Evolutionary conservation across 2,329 filamentous ascomycete genomes (phyloP).

Genomic region (Verticillium alfalfae): DNA sequence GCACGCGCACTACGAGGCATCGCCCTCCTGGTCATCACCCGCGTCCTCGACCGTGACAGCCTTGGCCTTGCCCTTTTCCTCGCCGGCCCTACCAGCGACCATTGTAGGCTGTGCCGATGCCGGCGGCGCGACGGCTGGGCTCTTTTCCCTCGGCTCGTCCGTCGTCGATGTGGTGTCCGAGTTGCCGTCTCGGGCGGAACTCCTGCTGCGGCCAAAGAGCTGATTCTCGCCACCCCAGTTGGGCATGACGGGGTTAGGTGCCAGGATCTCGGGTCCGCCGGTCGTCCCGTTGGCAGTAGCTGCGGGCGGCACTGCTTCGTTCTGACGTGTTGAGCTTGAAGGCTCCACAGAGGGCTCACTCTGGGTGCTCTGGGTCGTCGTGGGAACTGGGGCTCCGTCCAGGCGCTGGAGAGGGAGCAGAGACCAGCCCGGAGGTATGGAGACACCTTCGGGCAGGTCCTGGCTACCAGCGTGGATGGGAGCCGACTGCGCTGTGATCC

Average conservation of each 20-base stretch:
- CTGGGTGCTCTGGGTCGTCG: slow-evolving; percentile 11
- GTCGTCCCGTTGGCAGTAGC: not conserved
- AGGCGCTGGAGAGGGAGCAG: slow-evolving; percentile 55
- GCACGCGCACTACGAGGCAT: slow-evolving; percentile 3
- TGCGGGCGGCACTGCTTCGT: not conserved
- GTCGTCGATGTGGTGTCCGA: slow-evolving; percentile 1
- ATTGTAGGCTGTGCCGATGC: not conserved
- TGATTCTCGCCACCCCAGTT: slow-evolving; percentile 47
- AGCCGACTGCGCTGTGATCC: slow-evolving; percentile 34
- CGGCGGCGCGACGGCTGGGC: not conserved
- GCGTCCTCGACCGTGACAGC: slow-evolving; percentile 42
- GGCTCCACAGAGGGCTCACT: not conserved
- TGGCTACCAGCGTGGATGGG: slow-evolving; percentile 55
- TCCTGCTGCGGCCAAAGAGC: slow-evolving; percentile 30
- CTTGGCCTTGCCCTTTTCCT: slow-evolving; percentile 35
- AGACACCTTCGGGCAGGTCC: slow-evolving; percentile 58
- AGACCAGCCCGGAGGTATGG: slow-evolving; percentile 60
- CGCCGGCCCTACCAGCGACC: not conserved
- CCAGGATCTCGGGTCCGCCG: slow-evolving; percentile 23
- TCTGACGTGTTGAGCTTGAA: not conserved
- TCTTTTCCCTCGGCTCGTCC: slow-evolving; percentile 2
- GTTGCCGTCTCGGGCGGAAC: not conserved
- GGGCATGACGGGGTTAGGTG: slow-evolving; percentile 42
- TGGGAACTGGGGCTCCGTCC: slow-evolving; percentile 25
- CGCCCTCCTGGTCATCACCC: slow-evolving; percentile 26